Base-by-base conservation (phyloP, 1,284 basidiomycete genomes). In the Golubevia sp. region DNA sequence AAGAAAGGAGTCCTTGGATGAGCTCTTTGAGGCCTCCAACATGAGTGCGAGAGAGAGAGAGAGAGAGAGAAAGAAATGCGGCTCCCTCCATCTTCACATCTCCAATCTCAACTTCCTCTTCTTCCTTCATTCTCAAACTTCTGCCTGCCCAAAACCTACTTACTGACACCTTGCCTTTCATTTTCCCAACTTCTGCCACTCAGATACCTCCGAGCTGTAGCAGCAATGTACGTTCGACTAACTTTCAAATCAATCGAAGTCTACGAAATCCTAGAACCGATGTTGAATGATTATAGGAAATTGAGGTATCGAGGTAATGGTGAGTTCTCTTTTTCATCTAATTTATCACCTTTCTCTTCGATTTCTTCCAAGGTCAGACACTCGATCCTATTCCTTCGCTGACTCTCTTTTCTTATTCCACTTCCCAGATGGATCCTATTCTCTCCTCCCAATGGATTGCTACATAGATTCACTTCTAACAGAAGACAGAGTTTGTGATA, bases 401-500 rank as follows among this genome's bases (percentile, higher is more conserved):
- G 54, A n/a, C 58, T 52, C 23, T 26, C 38, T 61, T 20, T 8
- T 26, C 24, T 49, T 8, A 44, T 52, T 57, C 20, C 25, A 26
- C 2, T 60, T 13, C 26, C 49, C 21, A 21, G 38, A 25, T 54
- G 52, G 13, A 61, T 38, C 56, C 27, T n/a, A 92, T 81, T 86
- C 87, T 0, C 85, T 99, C 52, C 90, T 91, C 18, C 91, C 90
- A 73, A 93, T 99, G 83, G 97, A 99, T 84, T 92, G 96, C 81
- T 98, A 94, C 79, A 88, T 95, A 59, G 91, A 98, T 84, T 87
- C 89, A 56, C 87, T 99, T 4, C 85, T 99, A 24, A 89, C 87
- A 1, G 90, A 97, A 82, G 95, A 98, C 67, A 88, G 95, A 64
- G 95, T 95, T 1, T 99, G 95, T 84, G 96, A 99, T 85, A 92